phyloP scores from a whole-genome alignment of 371 early-diverging fungal genomes.

The Encephalitozoon hellem region DNA sequence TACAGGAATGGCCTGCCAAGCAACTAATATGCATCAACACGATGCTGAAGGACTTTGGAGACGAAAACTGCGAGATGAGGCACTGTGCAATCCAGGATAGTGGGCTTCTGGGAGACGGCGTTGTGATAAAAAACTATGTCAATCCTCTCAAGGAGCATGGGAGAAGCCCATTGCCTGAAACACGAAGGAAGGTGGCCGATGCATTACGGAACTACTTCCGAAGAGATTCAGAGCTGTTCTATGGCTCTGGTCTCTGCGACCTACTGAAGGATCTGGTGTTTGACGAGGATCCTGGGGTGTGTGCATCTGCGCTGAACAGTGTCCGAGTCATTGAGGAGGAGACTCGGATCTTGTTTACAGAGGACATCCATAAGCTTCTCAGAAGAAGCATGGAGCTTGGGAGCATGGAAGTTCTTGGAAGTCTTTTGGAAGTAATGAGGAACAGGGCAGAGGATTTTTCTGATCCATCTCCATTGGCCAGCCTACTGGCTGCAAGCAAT shows the following conservation, averaged over 20 bases:
- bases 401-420: background rate
- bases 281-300: slow-evolving; percentile 7
- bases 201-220: background rate
- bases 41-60: slow-evolving; percentile 41
- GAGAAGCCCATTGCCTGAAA: background rate
- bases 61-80: slow-evolving; percentile 10
- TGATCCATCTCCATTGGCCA: background rate
- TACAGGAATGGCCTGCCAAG: slow-evolving; percentile 9
- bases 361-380: background rate
- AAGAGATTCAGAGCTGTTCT: slow-evolving; percentile 15
- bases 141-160: background rate
- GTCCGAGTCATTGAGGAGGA: slow-evolving; percentile 10
- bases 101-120: slow-evolving; percentile 13
- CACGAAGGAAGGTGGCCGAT: background rate
- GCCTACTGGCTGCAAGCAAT: background rate
- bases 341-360: background rate
- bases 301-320: background rate
- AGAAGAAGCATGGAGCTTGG: background rate
- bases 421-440: slow-evolving; percentile 1
- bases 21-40: slow-evolving; percentile 37
- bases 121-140: slow-evolving; percentile 36
- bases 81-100: slow-evolving; percentile 10
- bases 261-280: background rate
- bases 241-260: background rate
- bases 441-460: background rate